These are phyloP conservation scores for Solanum chiquidenum DNA, from an alignment of 257 asterid genomes.

Conservation along the genomic window DNA sequence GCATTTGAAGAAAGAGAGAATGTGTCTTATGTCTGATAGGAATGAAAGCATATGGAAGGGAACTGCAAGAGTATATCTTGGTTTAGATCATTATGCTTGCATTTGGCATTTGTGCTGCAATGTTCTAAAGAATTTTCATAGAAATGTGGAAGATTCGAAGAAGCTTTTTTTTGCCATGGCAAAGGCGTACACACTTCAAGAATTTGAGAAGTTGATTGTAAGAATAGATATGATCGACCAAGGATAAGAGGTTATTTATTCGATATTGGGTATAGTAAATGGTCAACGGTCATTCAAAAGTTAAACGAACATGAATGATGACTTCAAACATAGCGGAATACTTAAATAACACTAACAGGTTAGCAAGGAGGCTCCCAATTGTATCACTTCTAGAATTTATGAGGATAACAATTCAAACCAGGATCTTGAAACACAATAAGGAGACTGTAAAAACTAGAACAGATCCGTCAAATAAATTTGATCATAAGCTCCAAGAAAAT, in stretches of 20 bases:
- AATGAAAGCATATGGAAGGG: not conserved
- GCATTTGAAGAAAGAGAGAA: not conserved
- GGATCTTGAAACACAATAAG: not conserved
- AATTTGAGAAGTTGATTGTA: not conserved
- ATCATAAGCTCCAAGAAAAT: no score
- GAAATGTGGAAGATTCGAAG: not conserved
- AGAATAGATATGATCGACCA: not conserved
- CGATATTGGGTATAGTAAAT: not conserved
- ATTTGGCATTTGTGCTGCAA: not conserved
- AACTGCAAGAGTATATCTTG: not conserved
- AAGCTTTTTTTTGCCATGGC: not conserved
- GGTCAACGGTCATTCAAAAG: not conserved
- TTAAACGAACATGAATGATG: not conserved
- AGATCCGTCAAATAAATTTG: not conserved
- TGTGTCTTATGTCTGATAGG: not conserved
- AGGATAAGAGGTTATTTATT: not conserved
- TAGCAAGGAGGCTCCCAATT: not conserved
- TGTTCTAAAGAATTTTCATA: not conserved
- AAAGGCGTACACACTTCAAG: not conserved
- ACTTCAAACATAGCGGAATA: not conserved
- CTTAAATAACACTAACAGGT: not conserved
- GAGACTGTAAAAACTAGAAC: no score
- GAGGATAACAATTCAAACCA: not conserved
- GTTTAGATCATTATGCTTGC: not conserved
- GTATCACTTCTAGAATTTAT: not conserved